Evolutionary conservation across 768 basidiomycete genomes (phyloP), one percentile per base, ranked within the genome.

Genomic region (Rhodocollybia butyracea): DNA sequence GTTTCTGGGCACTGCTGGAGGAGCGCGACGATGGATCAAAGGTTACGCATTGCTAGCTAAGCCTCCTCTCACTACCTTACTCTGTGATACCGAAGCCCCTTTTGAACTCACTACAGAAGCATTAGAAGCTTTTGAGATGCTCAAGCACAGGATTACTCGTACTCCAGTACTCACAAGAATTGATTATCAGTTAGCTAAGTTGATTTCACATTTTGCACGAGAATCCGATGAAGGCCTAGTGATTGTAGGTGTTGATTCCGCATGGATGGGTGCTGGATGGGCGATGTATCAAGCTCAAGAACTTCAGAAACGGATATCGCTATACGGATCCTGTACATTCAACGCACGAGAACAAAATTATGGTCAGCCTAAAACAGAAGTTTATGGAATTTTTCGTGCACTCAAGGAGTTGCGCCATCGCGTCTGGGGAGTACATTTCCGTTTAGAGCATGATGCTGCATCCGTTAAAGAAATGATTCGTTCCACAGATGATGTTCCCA

Each of bases 401-500:
- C 36, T 76, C n/a, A 66, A 66, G 34, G 64, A 65, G 2, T 36
- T 70, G 0, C 59, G 67, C 1, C 62, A 71, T 36, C 55, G 66
- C 1, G 47, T 73, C 1, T 71, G 64, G 64, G 73, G 70, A 13
- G 51, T 69, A 1, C 62, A 63, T 50, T 69, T 74, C 39, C 51
- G 62, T 6, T 22, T 74, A 0, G 69, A 76, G 50, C 65, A 70
- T 3, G 71, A 76, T 48, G 72, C 69, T 0, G 64, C 68, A 38
- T 71, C 67, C 31, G 63, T 78, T 1, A 65, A 60, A 22, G 66
- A 68, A 7, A 76, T 74, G 74, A 55, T 77, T 2, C 64, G 66
- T 21, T 58, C 66, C 1, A 72, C 72, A 0, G 70, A 77, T 36
- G 52, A 73, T 1, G 61, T 64, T 2, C 73, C 73, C 0, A 73